A percentile compares a stretch with the other conserved stretches of the same genome.
These are phyloP conservation scores for Botrytis cinerea DNA, from an alignment of 2,329 filamentous ascomycete genomes.

Conservation along the genomic window DNA sequence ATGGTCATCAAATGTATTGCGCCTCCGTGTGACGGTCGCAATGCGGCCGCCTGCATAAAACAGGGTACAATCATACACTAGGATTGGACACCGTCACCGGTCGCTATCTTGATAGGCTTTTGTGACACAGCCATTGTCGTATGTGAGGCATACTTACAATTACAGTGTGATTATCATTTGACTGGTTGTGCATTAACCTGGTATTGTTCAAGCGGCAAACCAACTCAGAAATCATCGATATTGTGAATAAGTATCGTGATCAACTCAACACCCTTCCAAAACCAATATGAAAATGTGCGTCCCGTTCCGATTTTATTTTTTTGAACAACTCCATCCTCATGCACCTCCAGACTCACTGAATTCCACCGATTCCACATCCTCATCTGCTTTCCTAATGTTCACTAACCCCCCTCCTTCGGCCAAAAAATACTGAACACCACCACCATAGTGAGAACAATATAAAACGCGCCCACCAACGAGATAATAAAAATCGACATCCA, in stretches of 20 bases:
- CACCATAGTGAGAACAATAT: neutral
- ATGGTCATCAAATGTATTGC: neutral
- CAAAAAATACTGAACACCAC: neutral
- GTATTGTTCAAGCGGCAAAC: neutral
- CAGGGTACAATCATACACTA: neutral
- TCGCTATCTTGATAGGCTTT: neutral
- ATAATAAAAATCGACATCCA: neutral
- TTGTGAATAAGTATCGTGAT: neutral
- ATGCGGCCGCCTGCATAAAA: slow-evolving; percentile 8
- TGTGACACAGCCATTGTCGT: neutral
- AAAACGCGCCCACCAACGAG: neutral
- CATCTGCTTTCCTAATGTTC: neutral
- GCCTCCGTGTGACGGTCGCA: neutral
- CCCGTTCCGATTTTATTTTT: too few species aligned
- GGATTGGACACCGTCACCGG: slow-evolving; percentile 5
- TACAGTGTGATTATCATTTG: neutral
- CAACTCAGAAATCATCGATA: neutral
- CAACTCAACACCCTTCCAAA: neutral
- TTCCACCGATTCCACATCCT: neutral
- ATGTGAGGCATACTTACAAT: neutral
- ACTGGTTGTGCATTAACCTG: neutral
- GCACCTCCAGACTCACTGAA: neutral
- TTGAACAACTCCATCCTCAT: neutral
- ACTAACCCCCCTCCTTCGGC: neutral
- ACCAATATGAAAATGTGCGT: neutral